phyloP scores from a whole-genome alignment of 192 early-diverging fungal genomes.

The Geranomyces variabilis region DNA sequence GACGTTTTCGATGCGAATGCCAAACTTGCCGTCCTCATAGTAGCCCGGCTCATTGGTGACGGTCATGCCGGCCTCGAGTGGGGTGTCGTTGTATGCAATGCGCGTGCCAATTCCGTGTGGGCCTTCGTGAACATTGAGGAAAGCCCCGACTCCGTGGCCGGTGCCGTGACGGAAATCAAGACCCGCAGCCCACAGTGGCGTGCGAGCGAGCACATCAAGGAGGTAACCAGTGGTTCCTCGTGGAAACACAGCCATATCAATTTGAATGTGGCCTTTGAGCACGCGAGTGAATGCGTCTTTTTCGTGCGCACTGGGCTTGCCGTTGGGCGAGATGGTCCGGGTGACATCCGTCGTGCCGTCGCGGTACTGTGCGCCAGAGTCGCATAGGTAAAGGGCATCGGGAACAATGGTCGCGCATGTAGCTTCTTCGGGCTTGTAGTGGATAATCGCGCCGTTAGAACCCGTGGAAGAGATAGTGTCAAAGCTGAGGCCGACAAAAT shows the following conservation, averaged over 20 bases:
- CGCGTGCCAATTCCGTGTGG: conserved; percentile 92
- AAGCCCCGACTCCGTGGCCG: conserved; percentile 96
- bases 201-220: conserved; percentile 87
- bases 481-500: conserved; percentile 94
- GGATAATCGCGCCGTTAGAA: conserved; percentile 96
- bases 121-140: conserved; percentile 91
- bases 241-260: conserved; percentile 90
- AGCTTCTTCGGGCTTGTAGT: conserved; percentile 89
- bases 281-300: conserved; percentile 96
- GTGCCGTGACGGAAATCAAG: conserved; percentile 97
- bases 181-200: conserved; percentile 87
- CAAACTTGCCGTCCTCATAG: conserved; percentile 95
- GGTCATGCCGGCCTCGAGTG: conserved; percentile 88
- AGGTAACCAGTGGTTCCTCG: conserved; percentile 71
- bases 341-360: conserved; percentile 99
- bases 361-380: conserved; percentile 94
- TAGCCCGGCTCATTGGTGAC: conserved; percentile 98
- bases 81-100: conserved; percentile 70
- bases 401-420: conserved; percentile 75
- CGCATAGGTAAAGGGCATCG: conserved; percentile 86
- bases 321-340: conserved; percentile 88
- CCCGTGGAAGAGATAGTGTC: conserved; percentile 96
- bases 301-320: conserved; percentile 75
- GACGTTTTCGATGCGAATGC: conserved; percentile 97
- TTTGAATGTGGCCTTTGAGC: conserved; percentile 94